Base-by-base conservation (phyloP, 1,139 yeast species). In the Petasospora fabianii region DNA sequence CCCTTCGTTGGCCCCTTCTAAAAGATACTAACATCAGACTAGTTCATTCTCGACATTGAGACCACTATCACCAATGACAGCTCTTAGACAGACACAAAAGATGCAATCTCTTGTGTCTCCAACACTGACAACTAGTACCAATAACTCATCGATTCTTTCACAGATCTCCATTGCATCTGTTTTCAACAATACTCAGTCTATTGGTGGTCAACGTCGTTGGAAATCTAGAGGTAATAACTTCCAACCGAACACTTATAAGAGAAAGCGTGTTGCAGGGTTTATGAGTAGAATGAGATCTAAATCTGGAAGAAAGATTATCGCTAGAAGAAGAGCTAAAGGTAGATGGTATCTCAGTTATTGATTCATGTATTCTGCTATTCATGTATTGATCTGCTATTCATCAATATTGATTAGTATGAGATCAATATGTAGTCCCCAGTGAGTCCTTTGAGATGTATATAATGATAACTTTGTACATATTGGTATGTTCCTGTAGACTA, bases 301-400 rank as follows among this genome's bases (percentile, higher is more conserved):
- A 52, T 75, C 78, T 29, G 97, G 97, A 10, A 76, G 90, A 53
- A 85, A 82, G 59, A 75, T 92, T 34, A 67, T 92, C 44, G 76
- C 76, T 41, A 75, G 94, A 60, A 77, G 98, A 64, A 81, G 69
- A 57, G 83, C 79, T 31, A 92, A 92, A 67, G 97, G 96, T 9
- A 79, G 98, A 65, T 90, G 97, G 97, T 88, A 78, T 58, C 68
- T 92, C 55, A 72, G 95, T 34, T 95, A 92, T 58, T 90, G 66
- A 61, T 47, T 11, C 17, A 13, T 16, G 7, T 20, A 10, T n/a
- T n/a, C n/a, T n/a, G n/a, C n/a, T n/a, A n/a, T n/a, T n/a, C n/a
- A n/a, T n/a, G n/a, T n/a, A n/a, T n/a, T n/a, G n/a, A n/a, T n/a
- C n/a, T n/a, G n/a, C n/a, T n/a, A n/a, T n/a, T n/a, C n/a, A n/a